Base-by-base conservation (phyloP, 2,329 filamentous ascomycete genomes). In the Sporothrix curviconia region DNA sequence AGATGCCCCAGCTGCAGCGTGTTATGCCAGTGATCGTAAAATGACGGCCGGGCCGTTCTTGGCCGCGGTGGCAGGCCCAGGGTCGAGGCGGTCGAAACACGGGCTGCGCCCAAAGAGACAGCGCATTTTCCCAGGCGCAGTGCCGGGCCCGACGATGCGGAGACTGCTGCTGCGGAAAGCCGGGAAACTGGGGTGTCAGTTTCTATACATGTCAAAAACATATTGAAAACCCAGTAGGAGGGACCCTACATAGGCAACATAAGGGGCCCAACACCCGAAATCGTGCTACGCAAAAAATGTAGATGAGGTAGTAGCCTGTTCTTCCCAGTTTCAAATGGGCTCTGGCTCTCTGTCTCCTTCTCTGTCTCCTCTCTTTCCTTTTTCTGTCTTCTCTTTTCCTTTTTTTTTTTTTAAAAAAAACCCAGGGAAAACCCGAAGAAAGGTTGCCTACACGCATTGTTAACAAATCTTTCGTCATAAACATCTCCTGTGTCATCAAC, bases 271-370 rank as follows among this genome's bases (percentile, higher is more conserved):
- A 71, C 25, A 73, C 66, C 59, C 87, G 83, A n/a, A n/a, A n/a
- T n/a, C n/a, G 43, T 85, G 82, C 12, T 74, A 86, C 39, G 89
- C 68, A n/a, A 66, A 90, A 91, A 3, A 91, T 73, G 55, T 84
- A 83, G 55, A 90, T 77, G 63, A 90, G 82, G 66, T 85, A 89
- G 0, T 90, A 75, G 65, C n/a, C n/a, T n/a, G n/a, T n/a, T n/a
- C n/a, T n/a, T n/a, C n/a, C n/a, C n/a, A n/a, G n/a, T n/a, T n/a
- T n/a, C n/a, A n/a, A n/a, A n/a, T n/a, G n/a, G n/a, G n/a, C n/a
- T n/a, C n/a, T n/a, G n/a, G n/a, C n/a, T n/a, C n/a, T n/a, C n/a
- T n/a, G n/a, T n/a, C n/a, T n/a, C n/a, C n/a, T n/a, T n/a, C n/a
- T n/a, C n/a, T n/a, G n/a, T n/a, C n/a, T n/a, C n/a, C n/a, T n/a